Evolutionary conservation across 169 alveolate genomes (phyloP).

Genomic region (Cryptosporidium tyzzeri): DNA sequence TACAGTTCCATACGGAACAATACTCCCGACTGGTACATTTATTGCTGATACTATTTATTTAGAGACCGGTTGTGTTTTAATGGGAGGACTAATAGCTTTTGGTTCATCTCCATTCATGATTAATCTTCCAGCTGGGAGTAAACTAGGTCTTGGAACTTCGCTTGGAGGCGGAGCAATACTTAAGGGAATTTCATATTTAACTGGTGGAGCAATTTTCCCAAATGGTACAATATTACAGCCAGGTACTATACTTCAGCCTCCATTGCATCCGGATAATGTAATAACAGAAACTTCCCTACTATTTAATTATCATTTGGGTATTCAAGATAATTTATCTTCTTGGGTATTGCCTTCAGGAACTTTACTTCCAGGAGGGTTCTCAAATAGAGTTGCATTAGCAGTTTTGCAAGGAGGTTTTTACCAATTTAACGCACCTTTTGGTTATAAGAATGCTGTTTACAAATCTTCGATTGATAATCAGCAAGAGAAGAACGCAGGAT

Average conservation of each 20-base stretch:
- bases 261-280: conserved; percentile 52
- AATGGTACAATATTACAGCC: conserved; percentile 71
- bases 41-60: conserved; percentile 63
- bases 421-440: conserved; percentile 54
- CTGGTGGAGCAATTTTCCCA: conserved; percentile 75
- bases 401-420: conserved; percentile 67
- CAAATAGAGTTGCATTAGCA: conserved; percentile 63
- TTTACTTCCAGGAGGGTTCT: conserved; percentile 69
- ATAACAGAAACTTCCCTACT: conserved; percentile 61
- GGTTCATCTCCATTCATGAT: conserved; percentile 69
- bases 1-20: conserved; percentile 61
- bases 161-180: conserved; percentile 72
- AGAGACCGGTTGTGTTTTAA: conserved; percentile 67
- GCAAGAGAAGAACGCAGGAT: neutral
- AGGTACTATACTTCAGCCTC: conserved; percentile 76
- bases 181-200: conserved; percentile 56
- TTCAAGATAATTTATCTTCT: conserved; percentile 58
- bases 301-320: conserved; percentile 62
- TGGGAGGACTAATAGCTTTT: conserved; percentile 72
- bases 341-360: conserved; percentile 75
- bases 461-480: conserved; percentile 4
- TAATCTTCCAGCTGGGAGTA: conserved; percentile 66
- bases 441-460: conserved; percentile 41
- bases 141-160: conserved; percentile 56
- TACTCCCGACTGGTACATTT: conserved; percentile 63